Evolutionary conservation across 208 protist species (phyloP).

Genomic region (Acanthamoeba rhysodes): DNA sequence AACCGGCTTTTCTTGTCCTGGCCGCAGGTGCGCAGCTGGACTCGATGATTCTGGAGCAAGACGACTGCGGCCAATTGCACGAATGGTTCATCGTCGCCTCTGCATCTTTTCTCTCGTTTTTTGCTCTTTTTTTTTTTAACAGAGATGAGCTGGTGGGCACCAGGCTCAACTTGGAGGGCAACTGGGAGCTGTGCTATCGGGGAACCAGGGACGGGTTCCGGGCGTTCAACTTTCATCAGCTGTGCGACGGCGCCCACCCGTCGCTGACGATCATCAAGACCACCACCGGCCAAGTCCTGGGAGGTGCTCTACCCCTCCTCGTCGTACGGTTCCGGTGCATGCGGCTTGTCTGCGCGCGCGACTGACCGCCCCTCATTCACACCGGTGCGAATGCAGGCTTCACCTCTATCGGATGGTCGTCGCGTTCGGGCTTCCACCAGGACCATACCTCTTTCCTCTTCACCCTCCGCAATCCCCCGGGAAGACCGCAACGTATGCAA

Average conservation of each 20-base stretch:
- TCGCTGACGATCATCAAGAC: conserved; percentile 24
- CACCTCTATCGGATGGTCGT: conserved; percentile 41
- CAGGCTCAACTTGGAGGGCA: conserved; percentile 21
- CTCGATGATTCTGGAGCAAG: conserved; percentile 13
- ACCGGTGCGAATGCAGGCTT: neutral
- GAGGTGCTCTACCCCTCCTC: neutral
- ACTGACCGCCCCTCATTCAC: neutral
- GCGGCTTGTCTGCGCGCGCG: neutral
- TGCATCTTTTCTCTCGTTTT: neutral
- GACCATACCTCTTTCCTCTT: conserved; percentile 34
- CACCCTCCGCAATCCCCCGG: neutral
- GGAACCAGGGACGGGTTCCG: neutral
- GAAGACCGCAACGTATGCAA: neutral
- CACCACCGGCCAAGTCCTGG: conserved; percentile 5
- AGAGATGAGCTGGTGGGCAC: neutral
- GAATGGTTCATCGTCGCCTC: neutral
- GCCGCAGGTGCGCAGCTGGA: neutral
- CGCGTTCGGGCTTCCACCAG: conserved; percentile 53
- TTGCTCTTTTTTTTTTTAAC: neutral
- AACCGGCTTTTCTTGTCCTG: no score
- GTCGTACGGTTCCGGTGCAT: neutral
- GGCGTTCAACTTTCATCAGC: conserved; percentile 38
- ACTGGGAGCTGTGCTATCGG: conserved; percentile 40
- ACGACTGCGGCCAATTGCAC: neutral
- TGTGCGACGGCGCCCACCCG: conserved; percentile 5